Conservation (phyloP, 2,329 filamentous ascomycete species). For the Chaetomium olivaceum region DNA sequence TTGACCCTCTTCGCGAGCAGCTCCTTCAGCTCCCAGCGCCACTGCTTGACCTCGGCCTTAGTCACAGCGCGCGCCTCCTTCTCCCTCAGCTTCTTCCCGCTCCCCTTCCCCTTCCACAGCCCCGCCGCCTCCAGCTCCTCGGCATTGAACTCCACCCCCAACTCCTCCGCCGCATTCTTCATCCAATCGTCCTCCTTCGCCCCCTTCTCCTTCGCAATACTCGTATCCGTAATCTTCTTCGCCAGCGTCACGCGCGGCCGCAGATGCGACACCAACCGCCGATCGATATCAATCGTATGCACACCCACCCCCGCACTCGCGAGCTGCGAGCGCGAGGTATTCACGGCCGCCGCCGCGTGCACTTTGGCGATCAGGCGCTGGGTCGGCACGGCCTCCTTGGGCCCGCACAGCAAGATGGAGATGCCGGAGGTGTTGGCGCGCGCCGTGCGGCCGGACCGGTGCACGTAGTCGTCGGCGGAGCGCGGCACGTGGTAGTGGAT, state of each 20-base stretch:
- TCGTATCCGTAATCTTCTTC: conserved; percentile 83
- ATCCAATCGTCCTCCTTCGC: conserved; percentile 84
- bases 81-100: conserved; percentile 72
- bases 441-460: conserved; percentile 91
- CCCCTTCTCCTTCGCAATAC: conserved; percentile 83
- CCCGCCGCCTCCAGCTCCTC: conserved; percentile 74
- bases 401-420: conserved; percentile 84
- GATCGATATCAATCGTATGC: conserved; percentile 79
- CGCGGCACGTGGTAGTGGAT: conserved; percentile 95
- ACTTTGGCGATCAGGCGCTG: conserved; percentile 84
- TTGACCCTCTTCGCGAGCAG: conserved; percentile 76
- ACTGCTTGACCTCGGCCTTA: conserved; percentile 70
- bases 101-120: conserved; percentile 66
- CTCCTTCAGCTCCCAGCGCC: conserved; percentile 71
- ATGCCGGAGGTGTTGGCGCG: conserved; percentile 75
- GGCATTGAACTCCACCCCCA: conserved; percentile 91
- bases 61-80: conserved; percentile 65
- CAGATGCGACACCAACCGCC: conserved; percentile 72
- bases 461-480: conserved; percentile 89
- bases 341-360: conserved; percentile 60
- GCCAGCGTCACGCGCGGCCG: conserved; percentile 76
- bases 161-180: conserved; percentile 79
- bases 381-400: conserved; percentile 86
- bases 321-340: conserved; percentile 42
- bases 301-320: conserved; percentile 61